Evolutionary conservation across 805 yeast genomes (phyloP), one percentile per base, ranked within the genome.

Genomic region (Ogataea neopini): DNA sequence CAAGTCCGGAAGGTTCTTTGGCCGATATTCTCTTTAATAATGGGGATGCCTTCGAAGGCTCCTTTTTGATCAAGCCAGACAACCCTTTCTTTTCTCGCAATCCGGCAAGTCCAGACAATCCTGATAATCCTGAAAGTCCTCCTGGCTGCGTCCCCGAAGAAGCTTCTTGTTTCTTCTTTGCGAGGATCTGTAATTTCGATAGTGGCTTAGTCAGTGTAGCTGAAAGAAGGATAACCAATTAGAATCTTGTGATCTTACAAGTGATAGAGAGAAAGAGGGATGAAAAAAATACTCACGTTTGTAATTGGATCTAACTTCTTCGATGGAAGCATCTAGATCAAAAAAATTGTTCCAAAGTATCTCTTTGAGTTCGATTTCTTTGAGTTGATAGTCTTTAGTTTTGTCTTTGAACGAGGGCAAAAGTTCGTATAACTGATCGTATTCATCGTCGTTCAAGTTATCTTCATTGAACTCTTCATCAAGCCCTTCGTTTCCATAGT

Each of bases 341-440:
- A 77, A 76, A 59, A 82, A 82, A 54, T 80, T 79, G 52, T 70
- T 71, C 76, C 83, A 84, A 9, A 86, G 68, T 0, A 80, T 68
- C 52, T 81, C 84, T 56, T 81, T 77, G 50, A 85, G 63, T 39
- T 75, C 79, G 11, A 68, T 57, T 20, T 80, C 84, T 7, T 71
- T 68, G 40, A 79, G 72, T 45, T 73, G 69, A 54, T 74, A 76
- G 7, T 67, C 66, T 15, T 54, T 61, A 29, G 77, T 53, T 44
- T 62, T 56, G 29, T 59, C 47, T 58, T 73, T 75, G 17, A 79
- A 62, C 20, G 52, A 33, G 1, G 84, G 84, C 23, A 80, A 61
- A 11, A 68, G 48, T 2, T 61, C 70, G 45, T 73, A 69, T 36
- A 82, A 61, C 39, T 70, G 68, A 40, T 61, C 69, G 43, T 71